Conservation (phyloP, 352 stramenopile genomes). For the Aphanomyces stellatus region DNA sequence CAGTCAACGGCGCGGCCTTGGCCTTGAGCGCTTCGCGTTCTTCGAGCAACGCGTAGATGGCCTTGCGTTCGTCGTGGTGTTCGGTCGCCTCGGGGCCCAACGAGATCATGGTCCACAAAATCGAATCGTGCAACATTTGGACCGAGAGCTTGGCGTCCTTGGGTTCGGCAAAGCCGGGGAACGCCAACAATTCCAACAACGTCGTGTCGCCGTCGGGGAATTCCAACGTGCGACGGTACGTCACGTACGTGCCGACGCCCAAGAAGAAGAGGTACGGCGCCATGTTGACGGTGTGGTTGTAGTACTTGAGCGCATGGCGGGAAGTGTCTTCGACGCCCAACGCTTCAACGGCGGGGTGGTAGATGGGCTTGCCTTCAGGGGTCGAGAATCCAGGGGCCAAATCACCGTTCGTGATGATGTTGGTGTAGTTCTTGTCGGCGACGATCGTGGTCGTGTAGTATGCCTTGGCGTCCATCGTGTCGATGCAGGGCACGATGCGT, state of each 20-base stretch:
- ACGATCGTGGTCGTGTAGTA: constrained; percentile 77
- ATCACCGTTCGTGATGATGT: constrained; percentile 76
- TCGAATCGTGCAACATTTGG: constrained; percentile 67
- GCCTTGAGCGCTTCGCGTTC: constrained; percentile 58
- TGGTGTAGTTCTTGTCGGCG: constrained; percentile 61
- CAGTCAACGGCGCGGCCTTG: constrained; percentile 46
- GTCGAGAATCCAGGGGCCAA: constrained; percentile 53
- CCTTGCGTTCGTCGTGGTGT: constrained; percentile 60
- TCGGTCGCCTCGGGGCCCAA: constrained; percentile 56
- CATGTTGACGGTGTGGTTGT: constrained; percentile 82
- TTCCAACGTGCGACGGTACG: constrained; percentile 57
- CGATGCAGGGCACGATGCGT: constrained; percentile 65
- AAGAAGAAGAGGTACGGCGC: constrained; percentile 76
- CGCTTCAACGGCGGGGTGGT: constrained; percentile 43
- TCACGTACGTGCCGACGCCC: constrained; percentile 67
- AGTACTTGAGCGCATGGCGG: constrained; percentile 65
- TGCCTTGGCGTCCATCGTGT: constrained; percentile 74
- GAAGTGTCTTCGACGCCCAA: constrained; percentile 40
- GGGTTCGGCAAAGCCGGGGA: constrained; percentile 59
- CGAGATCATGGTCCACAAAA: constrained; percentile 65
- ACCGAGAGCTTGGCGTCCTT: constrained; percentile 56
- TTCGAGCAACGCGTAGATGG: constrained; percentile 54
- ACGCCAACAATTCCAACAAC: constrained; percentile 58
- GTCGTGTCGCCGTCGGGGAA: constrained; percentile 68
- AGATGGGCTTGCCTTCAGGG: constrained; percentile 47